Conservation (phyloP, 1,284 basidiomycete genomes). For the Mycosarcoma mackinlayi region DNA sequence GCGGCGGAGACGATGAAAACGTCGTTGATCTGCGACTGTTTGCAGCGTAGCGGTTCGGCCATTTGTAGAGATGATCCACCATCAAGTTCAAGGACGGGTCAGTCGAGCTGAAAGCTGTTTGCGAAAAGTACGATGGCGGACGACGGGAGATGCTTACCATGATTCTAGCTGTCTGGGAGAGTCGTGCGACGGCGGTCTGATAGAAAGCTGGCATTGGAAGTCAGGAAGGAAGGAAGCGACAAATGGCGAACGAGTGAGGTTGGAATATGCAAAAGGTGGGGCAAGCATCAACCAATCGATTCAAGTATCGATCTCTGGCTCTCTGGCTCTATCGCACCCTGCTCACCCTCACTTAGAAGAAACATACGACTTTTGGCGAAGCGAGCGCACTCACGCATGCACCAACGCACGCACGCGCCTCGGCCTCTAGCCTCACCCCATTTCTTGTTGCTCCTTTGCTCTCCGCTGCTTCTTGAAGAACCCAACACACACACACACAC, state of each 20-base stretch:
- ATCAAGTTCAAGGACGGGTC: neutral
- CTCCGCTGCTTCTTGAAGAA: neutral
- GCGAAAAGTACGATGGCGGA: neutral
- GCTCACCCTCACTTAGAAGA: constrained; percentile 11
- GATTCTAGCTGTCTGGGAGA: constrained; percentile 55
- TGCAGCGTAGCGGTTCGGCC: too few species aligned
- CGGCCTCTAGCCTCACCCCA: neutral
- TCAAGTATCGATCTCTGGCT: constrained; percentile 18
- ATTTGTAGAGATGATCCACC: neutral
- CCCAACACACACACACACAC: too few species aligned
- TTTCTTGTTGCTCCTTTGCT: neutral
- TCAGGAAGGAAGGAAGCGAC: constrained; percentile 10
- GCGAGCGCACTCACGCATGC: too few species aligned
- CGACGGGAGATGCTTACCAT: constrained; percentile 52
- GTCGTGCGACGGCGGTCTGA: constrained; percentile 53
- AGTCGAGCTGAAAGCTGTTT: neutral
- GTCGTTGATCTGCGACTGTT: constrained; percentile 69
- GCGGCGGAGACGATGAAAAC: constrained; percentile 94
- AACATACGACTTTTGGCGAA: constrained; percentile 28
- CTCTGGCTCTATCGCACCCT: neutral
- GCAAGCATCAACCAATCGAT: constrained; percentile 21
- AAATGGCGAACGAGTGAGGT: neutral
- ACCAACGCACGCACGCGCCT: constrained; percentile 3
- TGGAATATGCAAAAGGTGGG: constrained; percentile 31
- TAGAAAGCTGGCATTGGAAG: constrained; percentile 55